Conservation (phyloP, 2,329 filamentous ascomycete species). For the Podosphaera xanthii region DNA sequence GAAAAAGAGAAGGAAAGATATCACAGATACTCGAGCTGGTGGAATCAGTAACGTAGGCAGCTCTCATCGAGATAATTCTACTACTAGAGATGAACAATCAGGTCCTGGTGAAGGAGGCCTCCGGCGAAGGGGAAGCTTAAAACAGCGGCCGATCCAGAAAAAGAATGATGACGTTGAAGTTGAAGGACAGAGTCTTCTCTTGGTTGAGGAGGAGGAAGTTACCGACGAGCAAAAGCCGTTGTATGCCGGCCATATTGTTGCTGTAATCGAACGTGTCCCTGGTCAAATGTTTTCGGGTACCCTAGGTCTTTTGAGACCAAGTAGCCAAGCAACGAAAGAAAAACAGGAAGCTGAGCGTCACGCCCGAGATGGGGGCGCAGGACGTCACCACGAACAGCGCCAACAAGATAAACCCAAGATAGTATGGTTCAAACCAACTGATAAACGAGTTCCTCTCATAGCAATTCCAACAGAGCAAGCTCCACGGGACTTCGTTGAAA, state of each 20-base stretch:
- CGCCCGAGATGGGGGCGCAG: constrained; percentile 57
- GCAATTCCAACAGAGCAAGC: constrained; percentile 97
- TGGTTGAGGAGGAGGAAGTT: constrained; percentile 97
- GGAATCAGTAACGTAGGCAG: constrained; percentile 47
- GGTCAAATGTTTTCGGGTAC: constrained; percentile 99
- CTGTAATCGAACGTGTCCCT: constrained; percentile 87
- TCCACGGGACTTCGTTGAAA: constrained; percentile 92
- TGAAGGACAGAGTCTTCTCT: constrained; percentile 83
- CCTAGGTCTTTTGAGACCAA: constrained; percentile 77
- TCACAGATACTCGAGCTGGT: constrained; percentile 68
- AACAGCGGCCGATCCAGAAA: constrained; percentile 94
- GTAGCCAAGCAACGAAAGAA: constrained; percentile 96
- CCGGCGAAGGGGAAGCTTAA: constrained; percentile 77
- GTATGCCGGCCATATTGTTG: constrained; percentile 90
- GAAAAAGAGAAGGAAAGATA: constrained; percentile 99
- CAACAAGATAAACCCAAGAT: constrained; percentile 97
- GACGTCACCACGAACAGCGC: constrained; percentile 54
- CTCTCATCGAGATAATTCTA: constrained; percentile 28
- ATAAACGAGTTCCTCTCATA: constrained; percentile 78
- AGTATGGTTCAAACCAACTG: constrained; percentile 99
- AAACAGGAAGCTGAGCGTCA: constrained; percentile 95
- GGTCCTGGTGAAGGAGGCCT: constrained; percentile 57
- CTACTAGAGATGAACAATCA: constrained; percentile 37
- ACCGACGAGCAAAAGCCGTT: constrained; percentile 95
- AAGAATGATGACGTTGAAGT: constrained; percentile 99